A percentile compares a stretch with the other conserved stretches of the same genome.
phyloP scores from a whole-genome alignment of 305 asterid genomes.

The Coffea humblotiana region DNA sequence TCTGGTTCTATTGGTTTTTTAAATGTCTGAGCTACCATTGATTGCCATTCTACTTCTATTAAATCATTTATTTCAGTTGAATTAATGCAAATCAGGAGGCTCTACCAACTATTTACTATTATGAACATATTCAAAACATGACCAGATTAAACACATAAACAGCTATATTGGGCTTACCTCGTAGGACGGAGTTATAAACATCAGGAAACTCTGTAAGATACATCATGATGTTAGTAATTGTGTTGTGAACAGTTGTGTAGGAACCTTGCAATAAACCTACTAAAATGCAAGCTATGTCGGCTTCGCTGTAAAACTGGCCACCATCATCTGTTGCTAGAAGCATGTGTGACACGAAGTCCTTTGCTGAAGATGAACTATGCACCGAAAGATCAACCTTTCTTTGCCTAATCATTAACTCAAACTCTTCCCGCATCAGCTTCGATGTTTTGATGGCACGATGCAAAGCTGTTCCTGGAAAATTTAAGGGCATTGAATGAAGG shows the following conservation, averaged over 20 bases:
- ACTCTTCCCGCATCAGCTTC: slow-evolving; percentile 3
- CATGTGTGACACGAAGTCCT: slow-evolving; percentile 21
- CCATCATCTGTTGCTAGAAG: slow-evolving; percentile 17
- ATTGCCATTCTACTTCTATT: too few relatives aligned
- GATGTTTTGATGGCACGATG: slow-evolving; percentile 17
- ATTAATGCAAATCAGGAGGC: too few relatives aligned
- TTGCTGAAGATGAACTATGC: not conserved
- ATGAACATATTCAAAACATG: too few relatives aligned
- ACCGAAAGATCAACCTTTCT: slow-evolving; percentile 3
- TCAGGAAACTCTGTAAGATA: slow-evolving; percentile 18
- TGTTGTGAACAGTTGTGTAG: slow-evolving; percentile 14
- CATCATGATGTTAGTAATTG: slow-evolving; percentile 15
- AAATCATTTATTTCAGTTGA: too few relatives aligned
- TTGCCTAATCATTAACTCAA: slow-evolving; percentile 12
- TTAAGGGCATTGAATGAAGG: slow-evolving; percentile 12
- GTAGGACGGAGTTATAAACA: slow-evolving; percentile 12
- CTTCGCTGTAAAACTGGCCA: slow-evolving; percentile 8
- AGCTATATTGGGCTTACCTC: slow-evolving; percentile 11
- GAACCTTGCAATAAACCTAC: slow-evolving; percentile 16
- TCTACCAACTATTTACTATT: too few relatives aligned
- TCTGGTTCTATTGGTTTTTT: too few relatives aligned
- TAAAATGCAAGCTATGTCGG: slow-evolving; percentile 12
- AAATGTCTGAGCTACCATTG: too few relatives aligned
- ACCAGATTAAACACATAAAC: too few relatives aligned
- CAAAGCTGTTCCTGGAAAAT: slow-evolving; percentile 24